Evolutionary conservation across 139 green algal species (phyloP), one percentile per base, ranked within the genome.

Genomic region (Zygnema circumcarinatum): DNA sequence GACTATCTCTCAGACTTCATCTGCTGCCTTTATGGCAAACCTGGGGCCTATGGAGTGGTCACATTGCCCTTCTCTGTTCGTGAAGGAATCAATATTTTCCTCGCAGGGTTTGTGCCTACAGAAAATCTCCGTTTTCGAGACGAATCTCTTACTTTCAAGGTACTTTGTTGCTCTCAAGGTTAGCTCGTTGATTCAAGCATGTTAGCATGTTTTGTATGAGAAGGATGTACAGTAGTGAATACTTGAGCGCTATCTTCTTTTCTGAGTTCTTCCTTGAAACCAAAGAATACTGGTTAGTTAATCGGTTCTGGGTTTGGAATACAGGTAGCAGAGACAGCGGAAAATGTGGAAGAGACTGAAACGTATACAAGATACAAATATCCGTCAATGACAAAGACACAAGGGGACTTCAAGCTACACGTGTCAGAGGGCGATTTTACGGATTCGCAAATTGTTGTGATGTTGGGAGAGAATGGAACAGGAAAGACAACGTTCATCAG

Each of bases 1-100:
- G 97, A 99, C 94, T 99, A 99, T 93, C 93, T 99, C 22, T 98
- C 95, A 0, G 97, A 99, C 95, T 99, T 98, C 94, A 97, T 99
- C 88, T 99, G 97, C 94, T 99, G 96, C 93, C 92, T 99, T 87
- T 99, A 99, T 83, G 97, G 97, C 87, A 98, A 98, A 93, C 97
- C 97, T 0, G 92, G 91, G 25, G 97, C 97, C 1, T 99, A 99
- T 87, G 97, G 97, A 67, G 97, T 99, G 16, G 97, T 99, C 52
- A 99, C 97, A 52, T 92, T 99, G 94, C 97, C 97, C 38, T 99
- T 99, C 90, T 92, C 91, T 53, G 84, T 94, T 67, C 87, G 92
- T 47, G 91, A 94, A 68, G 95, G 95, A 76, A 98, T 98, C 91
- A 98, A 98, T 92, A 96, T 97, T 89, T 98, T 98, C 92, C 92